A percentile compares a stretch with the other conserved stretches of the same genome.
These are phyloP conservation scores for Pseudohyphozyma bogoriensis DNA, from an alignment of 768 basidiomycete genomes.

Conservation along the genomic window DNA sequence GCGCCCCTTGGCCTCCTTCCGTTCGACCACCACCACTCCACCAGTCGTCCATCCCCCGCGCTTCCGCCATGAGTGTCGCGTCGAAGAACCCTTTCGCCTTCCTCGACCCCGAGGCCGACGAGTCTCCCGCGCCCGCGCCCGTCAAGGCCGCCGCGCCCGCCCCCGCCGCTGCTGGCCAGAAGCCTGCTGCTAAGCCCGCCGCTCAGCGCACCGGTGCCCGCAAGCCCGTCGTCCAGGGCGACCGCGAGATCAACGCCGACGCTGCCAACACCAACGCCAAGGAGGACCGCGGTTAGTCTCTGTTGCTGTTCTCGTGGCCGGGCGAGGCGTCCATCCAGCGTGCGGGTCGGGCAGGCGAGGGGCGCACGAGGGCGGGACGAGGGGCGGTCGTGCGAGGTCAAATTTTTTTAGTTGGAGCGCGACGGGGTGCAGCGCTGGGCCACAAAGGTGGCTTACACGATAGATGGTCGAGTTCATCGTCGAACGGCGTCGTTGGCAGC, in stretches of 20 bases:
- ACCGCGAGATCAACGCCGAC: slow-evolving; percentile 22
- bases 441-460: too few species aligned
- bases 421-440: background rate
- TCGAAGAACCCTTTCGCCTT: background rate
- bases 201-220: background rate
- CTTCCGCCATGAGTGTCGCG: too few species aligned
- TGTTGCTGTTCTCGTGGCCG: background rate
- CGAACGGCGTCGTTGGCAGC: background rate
- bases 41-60: too few species aligned
- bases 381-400: background rate
- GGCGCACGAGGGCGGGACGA: background rate
- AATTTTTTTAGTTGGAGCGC: background rate
- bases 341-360: background rate
- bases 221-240: slow-evolving; percentile 3
- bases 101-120: background rate
- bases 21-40: too few species aligned
- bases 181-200: background rate
- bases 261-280: slow-evolving; percentile 22
- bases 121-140: background rate
- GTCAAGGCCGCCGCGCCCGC: background rate
- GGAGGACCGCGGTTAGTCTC: slow-evolving; percentile 27
- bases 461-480: background rate
- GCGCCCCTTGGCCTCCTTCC: too few species aligned
- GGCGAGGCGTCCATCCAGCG: background rate
- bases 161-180: background rate